Evolutionary conservation across 257 asterid genomes (phyloP), one percentile per base, ranked within the genome.

Genomic region (Verbascum thapsus): DNA sequence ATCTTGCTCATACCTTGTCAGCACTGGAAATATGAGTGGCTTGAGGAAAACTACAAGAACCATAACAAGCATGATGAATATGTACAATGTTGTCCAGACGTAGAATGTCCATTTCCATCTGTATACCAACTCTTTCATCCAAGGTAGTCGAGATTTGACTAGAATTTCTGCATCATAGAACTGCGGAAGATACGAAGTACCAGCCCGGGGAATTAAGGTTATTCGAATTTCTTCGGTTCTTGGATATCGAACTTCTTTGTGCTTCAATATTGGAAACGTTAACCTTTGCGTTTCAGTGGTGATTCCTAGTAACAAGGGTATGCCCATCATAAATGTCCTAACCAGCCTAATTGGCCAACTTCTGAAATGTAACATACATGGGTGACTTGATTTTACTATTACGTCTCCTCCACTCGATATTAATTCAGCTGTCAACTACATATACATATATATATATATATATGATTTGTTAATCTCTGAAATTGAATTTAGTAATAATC

Each of bases 21-120:
- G 13, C 39, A 11, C 74, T 0, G 90, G 88, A 12, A 83, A 62
- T 0, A 85, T 13, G 1, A 90, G 56, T 0, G 90, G 96, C 68
- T 75, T 84, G n/a, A 73, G 68, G 76, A 73, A 84, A 10, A 41
- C 16, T 7, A 83, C 55, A 0, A 79, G 75, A 18, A 88, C 0
- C 63, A 75, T 19, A 1, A 88, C 78, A 10, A 83, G 70, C 15
- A 81, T 5, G 4, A 76, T 10, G 58, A 76, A 91, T 1, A 78
- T 20, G 66, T 79, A 80, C 37, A 88, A 19, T 0, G 90, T 81
- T 6, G 82, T 57, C 98, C 95, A 91, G 3, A 91, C 87, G 7
- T 59, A 86, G 10, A 76, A 68, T 0, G 96, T 86, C 83, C 87
- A 72, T 53, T 74, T 88, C 98, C 98, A 91, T 2, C 78, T 75